Percentiles rank a stretch among this genome's conserved stretches.
Evolutionary conservation across 164 flowering plant genomes (phyloP).

Genomic region (Aristolochia californica): DNA sequence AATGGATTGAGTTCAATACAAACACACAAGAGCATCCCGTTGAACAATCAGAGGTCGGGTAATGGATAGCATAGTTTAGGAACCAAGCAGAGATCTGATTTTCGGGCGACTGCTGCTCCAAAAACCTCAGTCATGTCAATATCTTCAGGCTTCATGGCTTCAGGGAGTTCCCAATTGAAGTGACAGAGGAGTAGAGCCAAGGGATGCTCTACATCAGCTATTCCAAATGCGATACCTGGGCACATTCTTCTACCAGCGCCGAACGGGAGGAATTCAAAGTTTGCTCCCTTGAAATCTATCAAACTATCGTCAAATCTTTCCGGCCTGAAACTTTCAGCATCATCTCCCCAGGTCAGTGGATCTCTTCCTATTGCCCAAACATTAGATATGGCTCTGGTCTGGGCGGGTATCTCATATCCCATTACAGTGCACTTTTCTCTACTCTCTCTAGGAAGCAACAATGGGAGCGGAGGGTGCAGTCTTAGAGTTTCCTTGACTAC

Average conservation of each 20-base stretch:
- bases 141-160: slow-evolving; percentile 2
- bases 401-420: slow-evolving; percentile 21
- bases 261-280: slow-evolving; percentile 24
- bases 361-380: slow-evolving; percentile 22
- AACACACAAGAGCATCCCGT: too few relatives aligned
- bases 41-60: too few relatives aligned
- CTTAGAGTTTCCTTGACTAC: slow-evolving; percentile 23
- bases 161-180: slow-evolving; percentile 9
- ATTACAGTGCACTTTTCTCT: slow-evolving; percentile 9
- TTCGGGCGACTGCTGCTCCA: slow-evolving; percentile 2
- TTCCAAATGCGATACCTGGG: slow-evolving; percentile 20
- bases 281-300: slow-evolving; percentile 16
- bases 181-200: slow-evolving; percentile 2
- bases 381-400: slow-evolving; percentile 25
- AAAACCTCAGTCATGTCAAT: slow-evolving; percentile 9
- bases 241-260: slow-evolving; percentile 14
- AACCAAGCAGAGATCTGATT: slow-evolving; percentile 1
- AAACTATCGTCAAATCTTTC: slow-evolving; percentile 23
- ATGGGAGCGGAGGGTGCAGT: slow-evolving; percentile 34
- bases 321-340: slow-evolving; percentile 24
- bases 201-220: slow-evolving; percentile 4
- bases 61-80: not conserved
- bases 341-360: slow-evolving; percentile 21
- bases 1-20: too few relatives aligned
- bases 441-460: slow-evolving; percentile 27